Base-by-base conservation (phyloP, 2,329 filamentous ascomycete genomes). In the Fusarium avenaceum region DNA sequence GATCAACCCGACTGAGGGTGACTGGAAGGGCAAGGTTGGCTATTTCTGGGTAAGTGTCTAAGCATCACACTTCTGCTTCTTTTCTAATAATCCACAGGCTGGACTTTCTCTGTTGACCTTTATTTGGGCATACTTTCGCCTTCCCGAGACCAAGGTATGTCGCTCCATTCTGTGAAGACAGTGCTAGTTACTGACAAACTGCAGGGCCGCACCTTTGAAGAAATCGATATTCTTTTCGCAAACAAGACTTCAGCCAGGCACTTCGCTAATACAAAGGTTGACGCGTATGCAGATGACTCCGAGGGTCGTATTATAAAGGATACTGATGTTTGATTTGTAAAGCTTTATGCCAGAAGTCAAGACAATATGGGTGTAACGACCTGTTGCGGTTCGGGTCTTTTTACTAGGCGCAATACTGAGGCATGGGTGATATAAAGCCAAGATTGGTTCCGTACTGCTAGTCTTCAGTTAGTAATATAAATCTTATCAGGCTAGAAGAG, bases 161-260 rank as follows among this genome's bases (percentile, higher is more conserved):
- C 4, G 22, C 22, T 22, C 22, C 22, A 22, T 22, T 6, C 4
- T 6, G 5, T 22, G 22, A 22, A 22, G 22, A 5, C 22, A 22
- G 22, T 22, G 22, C 4, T 6, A 6, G 22, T 22, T 22, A 6
- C 22, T 22, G 5, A 22, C 22, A 6, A 5, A 22, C 6, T 7
- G 0, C 72, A 69, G 68, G 74, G 67, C 26, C 67, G 76, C 9
- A 77, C 76, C 0, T 78, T 75, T 20, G 76, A 76, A 30, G 77
- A 79, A 51, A 70, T 80, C 0, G 77, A 79, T 54, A 55, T 79
- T 7, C 64, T 80, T 1, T 80, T 80, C 39, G 76, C 78, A 19
- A 69, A 68, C 43, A 64, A 67, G 24, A 71, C 78, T 3, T 42
- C 71, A 1, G 77, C 78, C 1, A 67, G 76, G 4, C 65, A 75